A percentile compares a stretch with the other conserved stretches of the same genome.
These are phyloP conservation scores for Nakaseomyces glabratus DNA, from an alignment of 1,139 yeast genomes.

Conservation along the genomic window DNA sequence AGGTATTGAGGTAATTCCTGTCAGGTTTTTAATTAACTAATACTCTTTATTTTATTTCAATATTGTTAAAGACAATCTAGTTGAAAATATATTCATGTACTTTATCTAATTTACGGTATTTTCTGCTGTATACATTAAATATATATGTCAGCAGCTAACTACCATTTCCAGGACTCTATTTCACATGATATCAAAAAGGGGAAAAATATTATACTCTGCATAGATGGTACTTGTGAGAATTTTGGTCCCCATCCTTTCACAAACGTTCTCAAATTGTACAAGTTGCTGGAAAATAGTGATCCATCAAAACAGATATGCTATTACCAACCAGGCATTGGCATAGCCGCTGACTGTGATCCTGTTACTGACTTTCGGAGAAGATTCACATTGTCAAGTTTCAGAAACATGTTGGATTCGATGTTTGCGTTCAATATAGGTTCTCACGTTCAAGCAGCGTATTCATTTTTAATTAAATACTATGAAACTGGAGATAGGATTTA, in stretches of 20 bases:
- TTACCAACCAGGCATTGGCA: conserved; percentile 62
- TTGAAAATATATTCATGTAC: too few relatives aligned
- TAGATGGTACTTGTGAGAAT: conserved; percentile 55
- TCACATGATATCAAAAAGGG: too few relatives aligned
- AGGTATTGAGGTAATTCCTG: too few relatives aligned
- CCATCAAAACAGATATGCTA: conserved; percentile 41
- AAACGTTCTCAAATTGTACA: conserved; percentile 46
- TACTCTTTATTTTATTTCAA: too few relatives aligned
- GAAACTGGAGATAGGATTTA: conserved; percentile 42
- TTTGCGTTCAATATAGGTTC: conserved; percentile 45
- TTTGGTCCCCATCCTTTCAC: conserved; percentile 50
- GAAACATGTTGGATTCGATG: conserved; percentile 38
- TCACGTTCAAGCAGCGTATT: conserved; percentile 50
- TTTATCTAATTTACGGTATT: too few relatives aligned
- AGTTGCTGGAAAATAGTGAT: conserved; percentile 41
- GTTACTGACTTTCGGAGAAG: conserved; percentile 23
- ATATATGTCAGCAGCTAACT: too few relatives aligned
- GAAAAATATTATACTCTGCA: conserved; percentile 44
- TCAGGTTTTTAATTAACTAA: too few relatives aligned
- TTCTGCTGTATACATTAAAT: too few relatives aligned
- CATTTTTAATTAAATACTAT: conserved; percentile 42
- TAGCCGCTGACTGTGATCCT: conserved; percentile 37
- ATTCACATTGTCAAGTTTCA: conserved; percentile 18
- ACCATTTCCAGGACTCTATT: too few relatives aligned
- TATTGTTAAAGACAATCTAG: too few relatives aligned